Conservation (phyloP, 1,139 yeast genomes). For the Yamadazyma songkhlaensis region DNA sequence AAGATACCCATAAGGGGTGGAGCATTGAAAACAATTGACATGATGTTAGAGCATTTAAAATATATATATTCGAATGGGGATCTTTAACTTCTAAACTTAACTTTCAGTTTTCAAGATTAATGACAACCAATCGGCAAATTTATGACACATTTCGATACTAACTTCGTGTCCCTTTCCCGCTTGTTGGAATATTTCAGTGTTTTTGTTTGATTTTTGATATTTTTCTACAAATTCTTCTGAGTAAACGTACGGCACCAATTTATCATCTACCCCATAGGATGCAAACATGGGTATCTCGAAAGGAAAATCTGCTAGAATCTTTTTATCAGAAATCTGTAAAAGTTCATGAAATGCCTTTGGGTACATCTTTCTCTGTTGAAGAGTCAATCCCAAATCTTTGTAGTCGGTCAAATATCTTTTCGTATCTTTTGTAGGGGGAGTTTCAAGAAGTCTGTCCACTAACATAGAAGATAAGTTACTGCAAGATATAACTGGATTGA, state of each 20-base stretch:
- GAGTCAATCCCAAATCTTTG: slow-evolving; percentile 32
- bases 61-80: too few species aligned
- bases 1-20: too few species aligned
- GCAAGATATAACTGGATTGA: slow-evolving; percentile 49
- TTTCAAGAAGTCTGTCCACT: slow-evolving; percentile 33
- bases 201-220: slow-evolving; percentile 26
- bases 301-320: slow-evolving; percentile 36
- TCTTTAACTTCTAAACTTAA: too few species aligned
- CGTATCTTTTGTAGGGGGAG: slow-evolving; percentile 14
- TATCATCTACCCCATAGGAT: slow-evolving; percentile 35
- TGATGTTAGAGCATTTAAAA: too few species aligned
- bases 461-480: slow-evolving; percentile 43
- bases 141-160: slow-evolving; percentile 34
- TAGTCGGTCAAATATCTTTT: slow-evolving; percentile 18
- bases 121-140: slow-evolving; percentile 32
- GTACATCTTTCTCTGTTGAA: slow-evolving; percentile 23
- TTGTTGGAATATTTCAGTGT: slow-evolving; percentile 25
- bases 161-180: slow-evolving; percentile 36
- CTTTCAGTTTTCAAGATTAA: too few species aligned
- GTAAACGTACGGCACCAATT: slow-evolving; percentile 35
- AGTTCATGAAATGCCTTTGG: slow-evolving; percentile 38
- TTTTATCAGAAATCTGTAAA: slow-evolving; percentile 26
- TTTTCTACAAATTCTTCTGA: slow-evolving; percentile 34
- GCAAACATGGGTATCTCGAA: slow-evolving; percentile 34
- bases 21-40: too few species aligned